A percentile compares a stretch with the other conserved stretches of the same genome.
phyloP scores from a whole-genome alignment of 345 rosid species.

The Eucalyptus tenuipes region DNA sequence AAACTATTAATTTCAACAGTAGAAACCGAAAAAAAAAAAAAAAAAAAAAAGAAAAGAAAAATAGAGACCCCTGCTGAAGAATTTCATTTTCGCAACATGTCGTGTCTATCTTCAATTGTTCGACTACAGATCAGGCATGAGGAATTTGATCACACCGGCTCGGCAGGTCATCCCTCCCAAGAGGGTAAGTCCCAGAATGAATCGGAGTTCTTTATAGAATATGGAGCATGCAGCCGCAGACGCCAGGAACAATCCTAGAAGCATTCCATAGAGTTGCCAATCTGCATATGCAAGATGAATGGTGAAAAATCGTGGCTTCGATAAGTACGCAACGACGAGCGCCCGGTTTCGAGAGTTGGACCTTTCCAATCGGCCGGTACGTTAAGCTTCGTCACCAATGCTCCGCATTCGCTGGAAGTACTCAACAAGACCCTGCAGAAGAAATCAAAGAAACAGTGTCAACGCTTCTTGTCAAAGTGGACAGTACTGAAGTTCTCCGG shows the following conservation, averaged over 20 bases:
- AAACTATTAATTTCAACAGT: background rate
- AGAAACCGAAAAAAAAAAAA: background rate
- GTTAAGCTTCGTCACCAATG: slow-evolving; percentile 58
- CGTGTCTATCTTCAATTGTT: slow-evolving; percentile 27
- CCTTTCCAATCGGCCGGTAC: slow-evolving; percentile 97
- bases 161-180: slow-evolving; percentile 22
- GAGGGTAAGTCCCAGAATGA: slow-evolving; percentile 76
- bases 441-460: background rate
- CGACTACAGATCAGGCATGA: slow-evolving; percentile 37
- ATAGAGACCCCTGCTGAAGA: background rate
- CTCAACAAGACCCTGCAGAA: slow-evolving; percentile 59
- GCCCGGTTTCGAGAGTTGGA: background rate
- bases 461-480: background rate
- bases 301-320: background rate
- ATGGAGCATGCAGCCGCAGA: slow-evolving; percentile 62
- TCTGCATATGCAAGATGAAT: slow-evolving; percentile 19
- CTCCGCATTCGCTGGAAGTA: slow-evolving; percentile 73
- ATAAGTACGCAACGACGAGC: accelerated
- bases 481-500: background rate
- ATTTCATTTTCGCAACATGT: background rate
- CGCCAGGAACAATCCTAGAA: slow-evolving; percentile 70
- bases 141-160: slow-evolving; percentile 32
- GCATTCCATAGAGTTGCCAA: slow-evolving; percentile 83
- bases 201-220: slow-evolving; percentile 77
- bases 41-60: background rate